Percentiles rank a stretch among this genome's conserved stretches.
phyloP scores from a whole-genome alignment of 176 grass and related monocot species.

The Oryza australiensis region DNA sequence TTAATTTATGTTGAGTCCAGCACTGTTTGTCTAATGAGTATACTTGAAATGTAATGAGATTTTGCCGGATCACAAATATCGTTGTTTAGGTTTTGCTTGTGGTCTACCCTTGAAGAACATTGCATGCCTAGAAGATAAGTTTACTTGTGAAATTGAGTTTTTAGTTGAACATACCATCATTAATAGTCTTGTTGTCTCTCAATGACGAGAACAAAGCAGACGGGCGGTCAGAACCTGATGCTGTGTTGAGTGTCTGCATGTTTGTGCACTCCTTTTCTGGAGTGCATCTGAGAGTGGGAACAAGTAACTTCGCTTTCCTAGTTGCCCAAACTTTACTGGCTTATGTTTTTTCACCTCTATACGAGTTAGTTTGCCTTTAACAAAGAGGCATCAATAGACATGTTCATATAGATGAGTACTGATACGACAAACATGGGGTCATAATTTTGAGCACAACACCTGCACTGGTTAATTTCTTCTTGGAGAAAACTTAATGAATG shows the following conservation, averaged over 20 bases:
- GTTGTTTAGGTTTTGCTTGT: background rate
- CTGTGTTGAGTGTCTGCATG: conserved; percentile 52
- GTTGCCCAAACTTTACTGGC: background rate
- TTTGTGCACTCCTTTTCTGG: conserved; percentile 13
- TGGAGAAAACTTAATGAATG: conserved; percentile 17
- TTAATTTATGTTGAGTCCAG: background rate
- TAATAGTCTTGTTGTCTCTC: conserved; percentile 19
- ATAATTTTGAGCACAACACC: conserved; percentile 7
- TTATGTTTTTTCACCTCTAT: background rate
- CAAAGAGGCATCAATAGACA: background rate
- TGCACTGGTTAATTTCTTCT: conserved; percentile 37
- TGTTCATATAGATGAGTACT: background rate
- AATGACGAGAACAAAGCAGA: conserved; percentile 45
- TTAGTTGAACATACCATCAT: background rate
- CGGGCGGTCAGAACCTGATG: conserved; percentile 58
- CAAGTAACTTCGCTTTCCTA: background rate
- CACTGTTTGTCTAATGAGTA: background rate
- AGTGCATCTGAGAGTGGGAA: conserved; percentile 38
- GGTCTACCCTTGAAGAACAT: background rate
- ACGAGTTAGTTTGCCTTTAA: background rate
- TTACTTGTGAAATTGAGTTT: background rate
- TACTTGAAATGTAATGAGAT: background rate
- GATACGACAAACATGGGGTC: background rate
- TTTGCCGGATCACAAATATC: background rate
- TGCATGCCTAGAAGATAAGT: background rate